These are phyloP conservation scores for Saksenaea vasiformis DNA, from an alignment of 371 early-diverging fungal genomes.

Conservation along the genomic window DNA sequence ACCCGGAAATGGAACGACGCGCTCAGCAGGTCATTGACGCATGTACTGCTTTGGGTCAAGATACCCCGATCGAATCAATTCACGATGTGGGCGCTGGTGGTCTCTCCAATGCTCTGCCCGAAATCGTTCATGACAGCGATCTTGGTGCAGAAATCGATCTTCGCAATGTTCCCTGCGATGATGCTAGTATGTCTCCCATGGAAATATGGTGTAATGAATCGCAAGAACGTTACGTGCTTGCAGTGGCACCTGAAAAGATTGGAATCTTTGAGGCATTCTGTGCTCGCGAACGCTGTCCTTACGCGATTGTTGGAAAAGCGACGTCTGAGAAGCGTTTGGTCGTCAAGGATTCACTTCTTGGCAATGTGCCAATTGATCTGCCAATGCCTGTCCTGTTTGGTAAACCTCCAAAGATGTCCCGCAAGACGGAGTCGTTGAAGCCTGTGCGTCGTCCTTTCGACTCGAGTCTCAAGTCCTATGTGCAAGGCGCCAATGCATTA, in stretches of 20 bases:
- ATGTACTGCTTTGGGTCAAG: constrained; percentile 80
- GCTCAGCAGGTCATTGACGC: constrained; percentile 95
- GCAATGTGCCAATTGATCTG: constrained; percentile 81
- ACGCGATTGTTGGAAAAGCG: constrained; percentile 90
- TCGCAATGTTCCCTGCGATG: constrained; percentile 87
- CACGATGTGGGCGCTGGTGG: constrained; percentile 99
- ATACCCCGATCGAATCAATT: constrained; percentile 87
- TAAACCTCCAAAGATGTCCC: constrained; percentile 94
- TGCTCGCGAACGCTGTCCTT: constrained; percentile 91
- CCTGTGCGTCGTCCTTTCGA: constrained; percentile 64
- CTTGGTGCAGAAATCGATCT: constrained; percentile 91
- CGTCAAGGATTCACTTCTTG: constrained; percentile 74
- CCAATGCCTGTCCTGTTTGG: constrained; percentile 96
- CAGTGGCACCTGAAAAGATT: constrained; percentile 71
- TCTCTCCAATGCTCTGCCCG: constrained; percentile 94
- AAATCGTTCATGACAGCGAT: constrained; percentile 93
- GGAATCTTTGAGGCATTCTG: constrained; percentile 75
- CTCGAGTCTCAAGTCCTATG: constrained; percentile 60
- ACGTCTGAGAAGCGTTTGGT: constrained; percentile 83
- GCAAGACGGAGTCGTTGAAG: constrained; percentile 60
- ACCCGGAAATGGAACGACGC: constrained; percentile 97
- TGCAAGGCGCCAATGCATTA: constrained; percentile 34
- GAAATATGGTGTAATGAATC: constrained; percentile 99
- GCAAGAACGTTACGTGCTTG: constrained; percentile 96
- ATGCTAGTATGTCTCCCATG: constrained; percentile 94